Evolutionary conservation across 1,284 basidiomycete genomes (phyloP), one percentile per base, ranked within the genome.

Genomic region (Ustilago curta): DNA sequence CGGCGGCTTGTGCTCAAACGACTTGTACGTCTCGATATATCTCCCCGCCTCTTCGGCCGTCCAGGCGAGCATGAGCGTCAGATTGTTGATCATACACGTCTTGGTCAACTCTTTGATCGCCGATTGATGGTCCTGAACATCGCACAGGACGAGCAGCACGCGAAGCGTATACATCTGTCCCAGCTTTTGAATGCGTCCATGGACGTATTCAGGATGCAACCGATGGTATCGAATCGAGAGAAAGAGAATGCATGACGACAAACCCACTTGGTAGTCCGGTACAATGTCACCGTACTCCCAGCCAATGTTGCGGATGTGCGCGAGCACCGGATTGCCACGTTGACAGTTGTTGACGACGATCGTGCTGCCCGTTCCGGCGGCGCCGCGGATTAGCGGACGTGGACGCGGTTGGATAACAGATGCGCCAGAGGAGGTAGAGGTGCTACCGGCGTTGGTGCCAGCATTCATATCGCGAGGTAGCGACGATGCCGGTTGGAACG

Each of bases 121-220:
- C 35, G 93, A 91, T 79, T 93, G 91, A 82, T 97, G 95, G 82
- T 98, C 94, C 61, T 89, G 91, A 50, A 97, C 90, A 86, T 99
- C 97, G 83, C 94, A 98, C 77, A 95, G 87, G 39, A 99, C 88
- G 16, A 99, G 88, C n/a, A 99, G 87, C 45, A 99, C 89, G 43
- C 97, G 88, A 1, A 97, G 88, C 56, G 90, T 92, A 84, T 94
- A 99, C 14, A 90, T 89, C 43, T 89, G 89, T 3, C 91, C 91
- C 18, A 99, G 89, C 77, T 91, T 92, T 79, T 93, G 91, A 65
- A 99, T 95, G 4, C 97, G 91, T 47, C 89, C 89, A 83, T 95
- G 92, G 66, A 99, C 91, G 84, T 99, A 99, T 85, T 99, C 97
- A 5, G 97, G 97, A 85, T 99, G 97, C 18, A 99, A 88, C 27